These are phyloP conservation scores for Fusarium nematophilum DNA, from an alignment of 2,329 filamentous ascomycete species.

Conservation along the genomic window DNA sequence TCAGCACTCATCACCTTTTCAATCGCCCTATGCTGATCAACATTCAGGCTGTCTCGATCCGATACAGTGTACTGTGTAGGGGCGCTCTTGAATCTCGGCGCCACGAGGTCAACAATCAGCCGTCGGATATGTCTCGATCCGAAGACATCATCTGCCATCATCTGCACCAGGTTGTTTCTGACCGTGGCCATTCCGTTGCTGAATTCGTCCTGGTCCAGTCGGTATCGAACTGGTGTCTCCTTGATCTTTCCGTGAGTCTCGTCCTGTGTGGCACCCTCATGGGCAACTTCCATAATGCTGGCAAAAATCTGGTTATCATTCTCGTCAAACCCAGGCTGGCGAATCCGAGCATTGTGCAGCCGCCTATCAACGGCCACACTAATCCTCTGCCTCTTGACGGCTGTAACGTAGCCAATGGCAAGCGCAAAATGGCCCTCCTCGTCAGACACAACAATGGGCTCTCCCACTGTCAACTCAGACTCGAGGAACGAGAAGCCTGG, in stretches of 20 bases:
- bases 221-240: constrained; percentile 74
- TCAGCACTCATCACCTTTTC: constrained; percentile 95
- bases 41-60: constrained; percentile 77
- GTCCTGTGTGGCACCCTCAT: constrained; percentile 63
- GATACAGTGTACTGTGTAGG: constrained; percentile 73
- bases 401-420: constrained; percentile 89
- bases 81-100: constrained; percentile 77
- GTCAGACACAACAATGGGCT: constrained; percentile 96
- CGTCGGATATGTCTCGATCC: constrained; percentile 78
- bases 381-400: constrained; percentile 79
- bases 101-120: constrained; percentile 80
- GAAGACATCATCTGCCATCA: constrained; percentile 84
- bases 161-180: constrained; percentile 90
- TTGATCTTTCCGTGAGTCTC: constrained; percentile 64
- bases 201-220: constrained; percentile 97
- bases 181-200: constrained; percentile 97
- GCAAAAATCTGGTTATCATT: constrained; percentile 84
- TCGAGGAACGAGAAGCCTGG: constrained; percentile 86
- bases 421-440: constrained; percentile 95
- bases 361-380: constrained; percentile 91
- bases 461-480: constrained; percentile 86
- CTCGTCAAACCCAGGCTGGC: constrained; percentile 80
- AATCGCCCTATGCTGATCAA: constrained; percentile 87
- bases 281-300: constrained; percentile 87
- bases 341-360: constrained; percentile 85